phyloP scores from a whole-genome alignment of 2,329 filamentous ascomycete genomes.

The Xylaria arbuscula region DNA sequence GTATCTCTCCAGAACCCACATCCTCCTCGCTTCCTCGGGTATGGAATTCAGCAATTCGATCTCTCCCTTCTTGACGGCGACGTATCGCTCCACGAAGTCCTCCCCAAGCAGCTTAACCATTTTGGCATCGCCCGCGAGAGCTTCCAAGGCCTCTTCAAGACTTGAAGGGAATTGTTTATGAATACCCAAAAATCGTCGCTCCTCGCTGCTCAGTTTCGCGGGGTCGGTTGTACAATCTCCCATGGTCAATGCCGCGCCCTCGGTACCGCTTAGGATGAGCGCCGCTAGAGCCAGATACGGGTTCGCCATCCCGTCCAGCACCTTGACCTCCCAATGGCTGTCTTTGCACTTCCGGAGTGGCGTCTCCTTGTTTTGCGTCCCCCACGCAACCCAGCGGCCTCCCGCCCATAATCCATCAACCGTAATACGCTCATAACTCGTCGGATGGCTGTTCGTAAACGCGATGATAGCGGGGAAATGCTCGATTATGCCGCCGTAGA shows the following conservation, averaged over 20 bases:
- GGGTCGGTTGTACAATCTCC: constrained; percentile 68
- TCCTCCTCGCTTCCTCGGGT: constrained; percentile 58
- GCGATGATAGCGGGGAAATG: constrained; percentile 75
- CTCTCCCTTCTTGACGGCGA: constrained; percentile 70
- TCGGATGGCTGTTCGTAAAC: constrained; percentile 72
- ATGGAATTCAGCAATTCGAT: constrained; percentile 62
- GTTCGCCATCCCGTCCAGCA: constrained; percentile 83
- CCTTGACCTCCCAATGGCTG: constrained; percentile 82
- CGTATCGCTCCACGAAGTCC: constrained; percentile 66
- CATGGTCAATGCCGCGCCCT: constrained; percentile 63
- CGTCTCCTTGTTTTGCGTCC: constrained; percentile 81
- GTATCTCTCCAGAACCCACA: constrained; percentile 76
- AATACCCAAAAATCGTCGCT: constrained; percentile 65
- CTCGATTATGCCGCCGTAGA: constrained; percentile 77
- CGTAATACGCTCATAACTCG: constrained; percentile 74
- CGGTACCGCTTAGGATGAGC: constrained; percentile 68
- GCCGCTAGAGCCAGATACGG: constrained; percentile 76
- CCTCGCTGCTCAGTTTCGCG: constrained; percentile 57
- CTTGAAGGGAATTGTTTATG: constrained; percentile 63
- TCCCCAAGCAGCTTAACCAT: constrained; percentile 60
- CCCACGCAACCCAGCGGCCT: constrained; percentile 83
- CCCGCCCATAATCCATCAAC: constrained; percentile 79
- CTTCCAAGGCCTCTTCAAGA: constrained; percentile 65
- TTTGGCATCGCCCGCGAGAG: constrained; percentile 60
- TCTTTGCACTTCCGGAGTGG: constrained; percentile 74